Base-by-base conservation (phyloP, 1,139 yeast species). In the Debaryomyces coudertii region DNA sequence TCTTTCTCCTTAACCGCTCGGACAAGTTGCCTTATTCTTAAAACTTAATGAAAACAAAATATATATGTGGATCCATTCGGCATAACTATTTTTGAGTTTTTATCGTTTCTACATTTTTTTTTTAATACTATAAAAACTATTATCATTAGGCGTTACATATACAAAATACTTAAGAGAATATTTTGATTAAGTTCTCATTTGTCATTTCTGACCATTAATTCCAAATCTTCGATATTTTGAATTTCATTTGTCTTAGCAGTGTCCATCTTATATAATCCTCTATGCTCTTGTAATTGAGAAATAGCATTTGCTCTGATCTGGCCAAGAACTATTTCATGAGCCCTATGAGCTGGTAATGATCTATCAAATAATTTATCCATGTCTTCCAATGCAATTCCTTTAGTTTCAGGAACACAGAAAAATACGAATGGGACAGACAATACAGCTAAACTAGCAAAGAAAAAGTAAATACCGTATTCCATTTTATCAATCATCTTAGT, bases 1-100 rank as follows among this genome's bases (percentile, higher is more conserved):
- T 74, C 79, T 74, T 71, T 74, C 79, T 73, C 79, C 79, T 74
- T 74, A 74, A 73, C 79, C 79, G 68, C 79, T 74, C 79, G 79
- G 79, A 73, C 79, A 74, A 71, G 77, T 69, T 72, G 78, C 77
- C 77, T 47, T 47, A 35, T 34, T 22, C 34, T 28, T 27, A 25
- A 5, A 27, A n/a, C n/a, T n/a, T n/a, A n/a, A n/a, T n/a, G n/a
- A n/a, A n/a, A n/a, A n/a, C n/a, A n/a, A n/a, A n/a, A n/a, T n/a
- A n/a, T n/a, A n/a, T n/a, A n/a, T n/a, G n/a, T n/a, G n/a, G n/a
- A n/a, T n/a, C n/a, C n/a, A n/a, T n/a, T n/a, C n/a, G n/a, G n/a
- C n/a, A n/a, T n/a, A n/a, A n/a, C n/a, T n/a, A n/a, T n/a, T n/a
- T n/a, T n/a, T n/a, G n/a, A n/a, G n/a, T n/a, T n/a, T n/a, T n/a